Evolutionary conservation across 352 stramenopile genomes (phyloP).

Genomic region (Globisporangium nunn): DNA sequence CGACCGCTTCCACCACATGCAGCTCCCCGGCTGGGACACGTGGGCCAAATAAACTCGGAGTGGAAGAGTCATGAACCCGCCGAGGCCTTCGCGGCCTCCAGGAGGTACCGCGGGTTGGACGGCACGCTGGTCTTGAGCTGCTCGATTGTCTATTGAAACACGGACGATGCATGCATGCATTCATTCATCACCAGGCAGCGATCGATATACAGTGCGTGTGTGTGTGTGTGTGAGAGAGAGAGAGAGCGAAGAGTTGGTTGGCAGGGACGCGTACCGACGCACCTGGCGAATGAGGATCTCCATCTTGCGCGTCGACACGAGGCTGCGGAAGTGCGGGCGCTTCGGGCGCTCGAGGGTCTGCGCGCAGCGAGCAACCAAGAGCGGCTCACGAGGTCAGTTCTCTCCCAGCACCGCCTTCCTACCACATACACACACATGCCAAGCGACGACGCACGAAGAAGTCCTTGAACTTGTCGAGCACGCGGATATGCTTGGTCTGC

Average conservation of each 20-base stretch:
- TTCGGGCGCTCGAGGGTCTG: slow-evolving; percentile 36
- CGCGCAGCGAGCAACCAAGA: neutral
- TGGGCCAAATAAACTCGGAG: slow-evolving; percentile 5
- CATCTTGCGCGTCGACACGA: slow-evolving; percentile 59
- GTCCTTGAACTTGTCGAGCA: slow-evolving; percentile 60
- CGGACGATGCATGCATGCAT: too few species aligned
- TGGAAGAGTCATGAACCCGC: neutral
- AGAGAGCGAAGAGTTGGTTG: neutral
- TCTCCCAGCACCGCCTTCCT: too few species aligned
- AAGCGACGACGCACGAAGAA: slow-evolving; percentile 41
- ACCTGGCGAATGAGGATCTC: slow-evolving; percentile 47
- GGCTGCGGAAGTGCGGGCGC: slow-evolving; percentile 48
- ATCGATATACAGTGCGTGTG: neutral
- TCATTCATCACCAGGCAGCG: neutral
- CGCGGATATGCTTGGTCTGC: slow-evolving; percentile 38
- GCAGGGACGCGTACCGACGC: neutral
- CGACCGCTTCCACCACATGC: slow-evolving; percentile 5
- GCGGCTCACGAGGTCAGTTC: neutral
- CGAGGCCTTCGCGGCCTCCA: slow-evolving; percentile 19
- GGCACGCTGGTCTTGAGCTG: slow-evolving; percentile 36
- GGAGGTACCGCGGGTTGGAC: slow-evolving; percentile 31
- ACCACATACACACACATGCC: neutral
- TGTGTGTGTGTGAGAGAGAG: neutral
- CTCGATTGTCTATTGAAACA: slow-evolving; percentile 34
- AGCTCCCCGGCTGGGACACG: slow-evolving; percentile 8